phyloP scores from a whole-genome alignment of 495 filamentous ascomycete genomes.

The Alectoria sarmentosa region DNA sequence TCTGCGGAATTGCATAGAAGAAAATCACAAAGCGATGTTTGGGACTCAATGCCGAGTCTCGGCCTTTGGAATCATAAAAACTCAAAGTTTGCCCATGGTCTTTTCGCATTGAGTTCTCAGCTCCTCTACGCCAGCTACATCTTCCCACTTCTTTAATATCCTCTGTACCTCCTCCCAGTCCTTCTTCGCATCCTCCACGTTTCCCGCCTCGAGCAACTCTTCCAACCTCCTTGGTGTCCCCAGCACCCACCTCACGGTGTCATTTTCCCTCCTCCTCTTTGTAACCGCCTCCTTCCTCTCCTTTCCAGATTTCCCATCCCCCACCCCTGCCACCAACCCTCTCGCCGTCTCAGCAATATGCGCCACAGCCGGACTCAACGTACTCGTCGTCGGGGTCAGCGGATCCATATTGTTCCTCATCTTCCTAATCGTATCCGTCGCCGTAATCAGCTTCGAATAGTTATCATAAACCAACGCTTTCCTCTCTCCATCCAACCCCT shows the following conservation, averaged over 20 bases:
- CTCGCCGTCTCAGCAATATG: constrained; percentile 76
- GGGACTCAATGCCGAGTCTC: not conserved
- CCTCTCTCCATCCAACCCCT: constrained; percentile 85
- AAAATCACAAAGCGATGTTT: too few relatives aligned
- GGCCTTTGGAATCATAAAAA: not conserved
- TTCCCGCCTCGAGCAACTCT: constrained; percentile 43
- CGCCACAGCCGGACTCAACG: constrained; percentile 66
- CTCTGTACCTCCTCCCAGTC: constrained; percentile 49
- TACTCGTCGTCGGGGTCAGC: constrained; percentile 61
- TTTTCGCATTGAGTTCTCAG: constrained; percentile 52
- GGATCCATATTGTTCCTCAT: constrained; percentile 74
- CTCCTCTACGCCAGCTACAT: constrained; percentile 54
- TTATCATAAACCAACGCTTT: constrained; percentile 98
- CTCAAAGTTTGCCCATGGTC: constrained; percentile 35
- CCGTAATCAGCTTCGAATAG: constrained; percentile 89
- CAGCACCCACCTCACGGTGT: constrained; percentile 68
- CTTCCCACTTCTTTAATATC: constrained; percentile 47
- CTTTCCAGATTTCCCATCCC: constrained; percentile 40
- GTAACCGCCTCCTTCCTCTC: constrained; percentile 26
- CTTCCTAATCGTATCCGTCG: constrained; percentile 89
- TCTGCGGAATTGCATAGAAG: not conserved
- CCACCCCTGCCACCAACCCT: constrained; percentile 49
- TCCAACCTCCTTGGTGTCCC: constrained; percentile 47
- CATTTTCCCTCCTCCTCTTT: constrained; percentile 47
- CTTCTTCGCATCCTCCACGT: constrained; percentile 47